phyloP scores from a whole-genome alignment of 192 early-diverging fungal species.

The Mortierella hygrophila region DNA sequence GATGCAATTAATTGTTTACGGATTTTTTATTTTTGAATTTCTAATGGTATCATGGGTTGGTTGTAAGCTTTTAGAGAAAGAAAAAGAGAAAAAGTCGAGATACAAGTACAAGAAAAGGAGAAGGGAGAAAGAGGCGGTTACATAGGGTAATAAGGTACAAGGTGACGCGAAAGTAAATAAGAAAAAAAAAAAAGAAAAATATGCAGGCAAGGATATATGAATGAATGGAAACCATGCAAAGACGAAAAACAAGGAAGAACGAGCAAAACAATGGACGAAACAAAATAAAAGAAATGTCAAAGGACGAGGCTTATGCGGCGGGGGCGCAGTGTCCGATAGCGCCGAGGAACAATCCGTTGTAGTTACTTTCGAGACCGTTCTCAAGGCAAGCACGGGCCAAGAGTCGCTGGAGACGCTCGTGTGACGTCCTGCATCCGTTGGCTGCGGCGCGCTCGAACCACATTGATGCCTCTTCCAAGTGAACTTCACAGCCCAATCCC shows the following conservation, averaged over 20 bases:
- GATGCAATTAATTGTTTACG: background rate
- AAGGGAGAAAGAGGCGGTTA: background rate
- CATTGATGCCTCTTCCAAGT: conserved; percentile 52
- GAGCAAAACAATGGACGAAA: background rate
- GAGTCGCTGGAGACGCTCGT: conserved; percentile 63
- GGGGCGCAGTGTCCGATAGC: conserved; percentile 60
- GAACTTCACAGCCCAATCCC: conserved; percentile 58
- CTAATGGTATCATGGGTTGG: conserved; percentile 8
- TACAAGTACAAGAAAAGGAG: background rate
- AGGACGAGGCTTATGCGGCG: conserved; percentile 56
- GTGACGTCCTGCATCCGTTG: conserved; percentile 64
- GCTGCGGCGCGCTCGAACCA: conserved; percentile 61
- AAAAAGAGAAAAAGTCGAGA: background rate
- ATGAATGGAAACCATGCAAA: background rate
- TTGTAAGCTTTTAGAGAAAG: background rate
- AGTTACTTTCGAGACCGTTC: conserved; percentile 43
- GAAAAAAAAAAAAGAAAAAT: background rate
- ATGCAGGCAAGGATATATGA: conserved; percentile 1
- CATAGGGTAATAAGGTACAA: background rate
- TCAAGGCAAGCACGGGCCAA: conserved; percentile 64
- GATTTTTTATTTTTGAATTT: background rate
- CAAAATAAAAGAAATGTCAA: background rate
- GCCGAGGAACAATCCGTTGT: conserved; percentile 46
- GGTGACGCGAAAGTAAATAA: background rate
- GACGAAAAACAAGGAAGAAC: background rate